Conservation (phyloP, 176 grass and related monocot genomes). For the Miscanthus lutarioriparius region DNA sequence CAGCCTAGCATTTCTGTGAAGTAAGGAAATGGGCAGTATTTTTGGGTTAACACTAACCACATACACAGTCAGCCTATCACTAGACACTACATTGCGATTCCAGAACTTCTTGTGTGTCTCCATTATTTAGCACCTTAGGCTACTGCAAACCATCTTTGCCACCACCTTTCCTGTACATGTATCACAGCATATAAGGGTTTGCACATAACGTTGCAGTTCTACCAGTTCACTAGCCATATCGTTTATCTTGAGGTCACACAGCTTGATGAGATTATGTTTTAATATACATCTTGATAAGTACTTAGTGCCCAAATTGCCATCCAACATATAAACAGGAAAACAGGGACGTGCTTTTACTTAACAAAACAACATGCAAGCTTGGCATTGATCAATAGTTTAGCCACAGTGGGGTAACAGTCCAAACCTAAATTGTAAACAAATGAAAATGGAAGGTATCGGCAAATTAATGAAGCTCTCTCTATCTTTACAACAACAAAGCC, state of each 20-base stretch:
- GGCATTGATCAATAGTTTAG: conserved; percentile 10
- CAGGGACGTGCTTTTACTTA: not conserved
- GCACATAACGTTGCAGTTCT: not conserved
- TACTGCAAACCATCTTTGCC: not conserved
- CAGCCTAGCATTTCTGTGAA: not conserved
- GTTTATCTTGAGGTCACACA: not conserved
- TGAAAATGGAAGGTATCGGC: conserved; percentile 3
- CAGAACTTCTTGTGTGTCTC: not conserved
- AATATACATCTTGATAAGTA: not conserved
- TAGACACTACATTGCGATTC: not conserved
- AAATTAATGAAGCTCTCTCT: not conserved
- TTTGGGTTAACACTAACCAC: conserved; percentile 9
- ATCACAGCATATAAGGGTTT: not conserved
- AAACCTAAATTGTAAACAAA: not conserved
- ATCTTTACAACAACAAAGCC: too few relatives aligned
- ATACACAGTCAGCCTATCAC: not conserved
- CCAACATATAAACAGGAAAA: not conserved
- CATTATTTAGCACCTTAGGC: not conserved
- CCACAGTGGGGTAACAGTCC: not conserved
- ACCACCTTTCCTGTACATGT: not conserved
- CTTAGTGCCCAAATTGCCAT: not conserved
- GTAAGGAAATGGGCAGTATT: not conserved
- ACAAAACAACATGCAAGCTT: not conserved
- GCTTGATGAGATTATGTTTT: not conserved
- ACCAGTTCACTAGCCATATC: not conserved